A percentile compares a stretch with the other conserved stretches of the same genome.
Evolutionary conservation across 192 early-diverging fungal genomes (phyloP).

Genomic region (Coemansia sp.): DNA sequence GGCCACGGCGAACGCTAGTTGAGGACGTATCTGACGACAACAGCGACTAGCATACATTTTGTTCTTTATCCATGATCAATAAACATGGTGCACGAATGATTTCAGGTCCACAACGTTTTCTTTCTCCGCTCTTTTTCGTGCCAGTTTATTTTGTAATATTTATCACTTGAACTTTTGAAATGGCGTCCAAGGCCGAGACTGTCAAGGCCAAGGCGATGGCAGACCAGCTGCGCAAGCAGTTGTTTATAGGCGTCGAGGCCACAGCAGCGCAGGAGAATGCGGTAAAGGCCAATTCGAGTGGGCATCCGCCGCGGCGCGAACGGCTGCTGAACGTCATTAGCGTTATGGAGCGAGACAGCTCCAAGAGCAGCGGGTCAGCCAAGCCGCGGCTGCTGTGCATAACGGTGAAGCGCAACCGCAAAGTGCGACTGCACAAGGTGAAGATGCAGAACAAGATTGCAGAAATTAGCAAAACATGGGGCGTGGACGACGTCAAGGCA

Average conservation of each 20-base stretch:
- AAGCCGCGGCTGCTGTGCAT: conserved; percentile 50
- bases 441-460: conserved; percentile 41
- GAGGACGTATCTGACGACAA: conserved; percentile 49
- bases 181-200: conserved; percentile 42
- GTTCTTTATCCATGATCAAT: too few relatives aligned
- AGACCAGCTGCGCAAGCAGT: conserved; percentile 35
- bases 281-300: conserved; percentile 31
- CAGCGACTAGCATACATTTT: conserved; percentile 9
- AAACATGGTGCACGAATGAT: too few relatives aligned
- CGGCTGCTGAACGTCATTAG: conserved; percentile 46
- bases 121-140: too few relatives aligned
- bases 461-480: conserved; percentile 52
- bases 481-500: conserved; percentile 43
- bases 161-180: conserved; percentile 2
- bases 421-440: conserved; percentile 50
- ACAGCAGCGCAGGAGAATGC: conserved; percentile 37
- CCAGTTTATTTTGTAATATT: neutral
- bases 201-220: conserved; percentile 47
- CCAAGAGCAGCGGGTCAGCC: conserved; percentile 32
- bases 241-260: conserved; percentile 52
- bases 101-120: neutral
- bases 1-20: conserved; percentile 31
- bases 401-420: conserved; percentile 52
- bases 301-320: conserved; percentile 49
- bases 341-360: conserved; percentile 52